phyloP scores from a whole-genome alignment of 352 stramenopile genomes.

The Phytophthora cryptogea region DNA sequence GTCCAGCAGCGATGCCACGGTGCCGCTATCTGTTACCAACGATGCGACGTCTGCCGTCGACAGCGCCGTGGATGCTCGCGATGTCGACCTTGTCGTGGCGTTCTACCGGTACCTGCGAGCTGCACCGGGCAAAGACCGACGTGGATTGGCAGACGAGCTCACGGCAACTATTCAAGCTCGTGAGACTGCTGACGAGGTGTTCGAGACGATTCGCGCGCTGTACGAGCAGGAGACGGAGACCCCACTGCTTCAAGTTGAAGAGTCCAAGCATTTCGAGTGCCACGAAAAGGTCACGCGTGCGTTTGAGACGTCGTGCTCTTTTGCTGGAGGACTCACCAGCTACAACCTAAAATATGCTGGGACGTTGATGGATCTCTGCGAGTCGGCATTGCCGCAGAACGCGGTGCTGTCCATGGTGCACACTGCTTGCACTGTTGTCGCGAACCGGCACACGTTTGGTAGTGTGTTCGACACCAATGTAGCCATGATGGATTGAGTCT shows the following conservation, averaged over 20 bases:
- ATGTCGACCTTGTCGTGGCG: slow-evolving; percentile 73
- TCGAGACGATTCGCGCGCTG: slow-evolving; percentile 47
- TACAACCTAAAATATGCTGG: slow-evolving; percentile 76
- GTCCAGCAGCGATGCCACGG: slow-evolving; percentile 11
- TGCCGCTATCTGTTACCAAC: background rate
- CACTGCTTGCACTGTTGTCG: slow-evolving; percentile 31
- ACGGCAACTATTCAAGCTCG: slow-evolving; percentile 46
- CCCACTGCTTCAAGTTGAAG: slow-evolving; percentile 35
- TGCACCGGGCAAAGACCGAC: slow-evolving; percentile 36
- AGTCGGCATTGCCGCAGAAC: slow-evolving; percentile 25
- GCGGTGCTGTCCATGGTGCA: slow-evolving; percentile 37
- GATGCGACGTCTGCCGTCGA: slow-evolving; percentile 14
- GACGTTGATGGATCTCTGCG: slow-evolving; percentile 52
- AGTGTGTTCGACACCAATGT: slow-evolving; percentile 41
- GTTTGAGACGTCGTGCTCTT: slow-evolving; percentile 38
- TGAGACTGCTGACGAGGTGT: slow-evolving; percentile 59
- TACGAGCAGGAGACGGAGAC: slow-evolving; percentile 33
- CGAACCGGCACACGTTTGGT: slow-evolving; percentile 6
- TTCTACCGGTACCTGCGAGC: slow-evolving; percentile 84
- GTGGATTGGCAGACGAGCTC: slow-evolving; percentile 45
- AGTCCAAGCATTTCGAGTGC: slow-evolving; percentile 37
- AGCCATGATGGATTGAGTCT: slow-evolving; percentile 24
- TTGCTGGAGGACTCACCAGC: slow-evolving; percentile 52
- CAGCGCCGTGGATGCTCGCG: slow-evolving; percentile 58
- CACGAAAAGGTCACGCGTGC: slow-evolving; percentile 35